Evolutionary conservation across 306 rosid genomes (phyloP).

Genomic region (Pterocarpus santalinus): DNA sequence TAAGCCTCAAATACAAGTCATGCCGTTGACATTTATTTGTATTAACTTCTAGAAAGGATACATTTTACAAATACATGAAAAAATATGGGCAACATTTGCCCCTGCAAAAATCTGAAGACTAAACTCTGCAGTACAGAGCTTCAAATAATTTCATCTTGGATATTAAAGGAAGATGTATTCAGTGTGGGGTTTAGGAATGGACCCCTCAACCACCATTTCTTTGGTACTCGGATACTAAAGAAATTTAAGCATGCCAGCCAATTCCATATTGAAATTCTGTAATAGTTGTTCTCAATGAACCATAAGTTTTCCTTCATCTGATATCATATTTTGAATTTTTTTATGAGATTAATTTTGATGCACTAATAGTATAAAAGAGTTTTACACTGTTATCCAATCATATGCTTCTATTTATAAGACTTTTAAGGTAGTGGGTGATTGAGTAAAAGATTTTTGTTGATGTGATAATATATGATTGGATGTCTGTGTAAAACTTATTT

Average conservation of each 20-base stretch:
- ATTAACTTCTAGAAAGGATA: slow-evolving; percentile 8
- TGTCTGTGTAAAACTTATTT: no score
- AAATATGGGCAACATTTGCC: slow-evolving; percentile 6
- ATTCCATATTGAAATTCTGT: slow-evolving; percentile 29
- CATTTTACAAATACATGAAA: slow-evolving; percentile 17
- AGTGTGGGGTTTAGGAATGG: background rate
- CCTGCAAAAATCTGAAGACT: slow-evolving; percentile 12
- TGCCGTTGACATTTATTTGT: slow-evolving; percentile 6
- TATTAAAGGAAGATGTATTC: background rate
- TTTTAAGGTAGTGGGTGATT: no score
- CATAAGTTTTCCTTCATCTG: background rate
- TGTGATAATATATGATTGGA: no score
- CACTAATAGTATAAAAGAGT: no score
- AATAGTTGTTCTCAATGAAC: background rate
- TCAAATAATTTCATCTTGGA: background rate
- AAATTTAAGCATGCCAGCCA: slow-evolving; percentile 15
- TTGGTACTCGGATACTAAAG: background rate
- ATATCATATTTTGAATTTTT: slow-evolving; percentile 11
- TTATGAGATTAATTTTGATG: no score
- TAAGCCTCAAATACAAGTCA: slow-evolving; percentile 10
- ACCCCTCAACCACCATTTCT: slow-evolving; percentile 6
- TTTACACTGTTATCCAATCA: no score
- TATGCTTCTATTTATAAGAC: no score
- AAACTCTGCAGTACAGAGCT: background rate
- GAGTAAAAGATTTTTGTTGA: no score